Conservation (phyloP, 2,329 filamentous ascomycete species). For the Fusarium stilboides region DNA sequence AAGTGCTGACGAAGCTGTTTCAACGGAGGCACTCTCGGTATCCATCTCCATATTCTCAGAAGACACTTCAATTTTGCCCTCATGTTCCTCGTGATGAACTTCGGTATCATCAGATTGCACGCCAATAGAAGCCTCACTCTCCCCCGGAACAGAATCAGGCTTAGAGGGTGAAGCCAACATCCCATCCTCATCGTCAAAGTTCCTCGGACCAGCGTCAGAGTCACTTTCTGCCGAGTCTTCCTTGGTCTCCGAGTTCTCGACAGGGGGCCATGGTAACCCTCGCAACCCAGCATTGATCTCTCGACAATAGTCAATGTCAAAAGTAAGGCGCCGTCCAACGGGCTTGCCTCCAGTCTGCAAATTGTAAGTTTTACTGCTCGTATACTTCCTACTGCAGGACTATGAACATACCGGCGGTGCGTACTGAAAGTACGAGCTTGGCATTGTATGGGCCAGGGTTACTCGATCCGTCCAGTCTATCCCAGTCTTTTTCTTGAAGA, state of each 20-base stretch:
- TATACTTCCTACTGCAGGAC: not conserved
- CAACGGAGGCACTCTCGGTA: not conserved
- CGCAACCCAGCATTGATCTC: constrained; percentile 54
- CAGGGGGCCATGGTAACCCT: constrained; percentile 50
- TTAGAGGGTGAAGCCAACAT: not conserved
- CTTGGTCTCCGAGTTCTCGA: constrained; percentile 8
- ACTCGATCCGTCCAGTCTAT: constrained; percentile 72
- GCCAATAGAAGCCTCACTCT: not conserved
- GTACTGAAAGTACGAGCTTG: constrained; percentile 60
- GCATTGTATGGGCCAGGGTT: constrained; percentile 52
- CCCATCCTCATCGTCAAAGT: constrained; percentile 7
- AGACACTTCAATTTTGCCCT: not conserved
- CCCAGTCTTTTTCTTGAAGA: constrained; percentile 72
- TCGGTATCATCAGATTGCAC: not conserved
- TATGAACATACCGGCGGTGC: constrained; percentile 61
- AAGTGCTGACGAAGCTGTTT: not conserved
- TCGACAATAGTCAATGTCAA: constrained; percentile 53
- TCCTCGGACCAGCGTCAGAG: constrained; percentile 1
- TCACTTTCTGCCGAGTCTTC: not conserved
- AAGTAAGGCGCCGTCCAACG: constrained; percentile 54
- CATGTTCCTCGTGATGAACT: not conserved
- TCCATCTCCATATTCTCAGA: not conserved
- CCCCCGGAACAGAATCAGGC: too few relatives aligned
- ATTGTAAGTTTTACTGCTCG: constrained; percentile 5
- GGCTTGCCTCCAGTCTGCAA: constrained; percentile 57